Conservation (phyloP, 257 asterid species). For the Nicotiana attenuata region DNA sequence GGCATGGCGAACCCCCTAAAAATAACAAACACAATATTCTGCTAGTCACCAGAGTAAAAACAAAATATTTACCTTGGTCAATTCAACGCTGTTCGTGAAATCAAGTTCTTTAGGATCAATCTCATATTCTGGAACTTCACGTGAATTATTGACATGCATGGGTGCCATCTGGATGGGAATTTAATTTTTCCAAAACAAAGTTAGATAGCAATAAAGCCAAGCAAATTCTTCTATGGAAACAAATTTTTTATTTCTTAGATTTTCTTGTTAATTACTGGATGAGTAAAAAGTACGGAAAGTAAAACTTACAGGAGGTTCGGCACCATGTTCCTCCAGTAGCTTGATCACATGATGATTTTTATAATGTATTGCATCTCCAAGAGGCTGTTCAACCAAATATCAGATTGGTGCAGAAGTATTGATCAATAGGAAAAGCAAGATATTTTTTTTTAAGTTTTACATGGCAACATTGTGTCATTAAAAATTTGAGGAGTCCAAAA, state of each 20-base stretch:
- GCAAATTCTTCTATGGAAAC: neutral
- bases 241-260: neutral
- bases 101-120: conserved; percentile 75
- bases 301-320: conserved; percentile 52
- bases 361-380: conserved; percentile 84
- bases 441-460: neutral
- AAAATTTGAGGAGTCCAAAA: neutral
- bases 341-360: conserved; percentile 70
- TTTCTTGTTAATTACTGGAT: neutral
- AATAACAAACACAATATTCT: neutral
- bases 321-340: conserved; percentile 73
- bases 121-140: conserved; percentile 92
- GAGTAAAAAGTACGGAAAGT: neutral
- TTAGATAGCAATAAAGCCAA: neutral
- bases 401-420: conserved; percentile 5
- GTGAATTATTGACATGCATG: conserved; percentile 69
- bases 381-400: conserved; percentile 55
- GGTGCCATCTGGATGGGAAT: conserved; percentile 59
- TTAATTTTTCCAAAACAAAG: neutral
- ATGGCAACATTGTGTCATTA: neutral
- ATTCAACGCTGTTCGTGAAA: conserved; percentile 58
- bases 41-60: neutral
- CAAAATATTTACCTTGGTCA: conserved; percentile 58
- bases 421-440: neutral
- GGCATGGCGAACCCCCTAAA: neutral